Conservation (phyloP, 2,329 filamentous ascomycete genomes). For the Xylariales sp. region DNA sequence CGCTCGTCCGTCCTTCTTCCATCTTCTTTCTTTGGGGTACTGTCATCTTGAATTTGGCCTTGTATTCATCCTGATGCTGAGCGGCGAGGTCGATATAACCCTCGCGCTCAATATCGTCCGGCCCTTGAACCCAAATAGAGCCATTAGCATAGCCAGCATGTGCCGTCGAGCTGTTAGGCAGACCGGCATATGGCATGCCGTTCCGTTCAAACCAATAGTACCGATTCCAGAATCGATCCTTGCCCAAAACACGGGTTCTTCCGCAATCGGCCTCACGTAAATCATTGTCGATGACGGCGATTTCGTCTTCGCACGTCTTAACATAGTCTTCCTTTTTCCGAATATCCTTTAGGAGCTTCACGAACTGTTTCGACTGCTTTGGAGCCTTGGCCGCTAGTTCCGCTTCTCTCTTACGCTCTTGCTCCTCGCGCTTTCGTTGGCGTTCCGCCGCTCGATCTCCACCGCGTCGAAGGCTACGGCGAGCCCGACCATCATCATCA, state of each 20-base stretch:
- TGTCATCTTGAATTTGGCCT: conserved; percentile 80
- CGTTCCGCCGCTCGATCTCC: conserved; percentile 77
- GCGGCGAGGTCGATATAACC: conserved; percentile 84
- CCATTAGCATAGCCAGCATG: conserved; percentile 91
- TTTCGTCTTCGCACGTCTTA: conserved; percentile 84
- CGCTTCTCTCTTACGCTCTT: conserved; percentile 75
- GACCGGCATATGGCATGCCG: conserved; percentile 92
- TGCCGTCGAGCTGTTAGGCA: conserved; percentile 89
- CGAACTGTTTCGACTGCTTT: conserved; percentile 87
- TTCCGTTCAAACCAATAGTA: conserved; percentile 99
- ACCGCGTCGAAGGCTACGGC: conserved; percentile 67
- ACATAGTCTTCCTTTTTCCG: conserved; percentile 86
- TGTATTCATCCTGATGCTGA: conserved; percentile 80
- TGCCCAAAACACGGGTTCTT: conserved; percentile 87
- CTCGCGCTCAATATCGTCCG: conserved; percentile 85
- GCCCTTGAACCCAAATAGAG: conserved; percentile 95
- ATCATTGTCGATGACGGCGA: conserved; percentile 88
- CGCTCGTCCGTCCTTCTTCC: conserved; percentile 85
- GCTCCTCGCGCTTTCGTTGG: conserved; percentile 80
- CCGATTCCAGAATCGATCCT: conserved; percentile 96
- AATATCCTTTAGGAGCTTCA: conserved; percentile 88
- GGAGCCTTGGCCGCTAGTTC: conserved; percentile 73
- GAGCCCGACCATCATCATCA: conserved; percentile 72
- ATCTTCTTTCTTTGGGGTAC: conserved; percentile 84
- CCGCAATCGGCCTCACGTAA: conserved; percentile 94